Percentiles rank a stretch among this genome's conserved stretches.
Evolutionary conservation across 2,329 filamentous ascomycete genomes (phyloP).

Genomic region (Paracorniculantispora psalliotae): DNA sequence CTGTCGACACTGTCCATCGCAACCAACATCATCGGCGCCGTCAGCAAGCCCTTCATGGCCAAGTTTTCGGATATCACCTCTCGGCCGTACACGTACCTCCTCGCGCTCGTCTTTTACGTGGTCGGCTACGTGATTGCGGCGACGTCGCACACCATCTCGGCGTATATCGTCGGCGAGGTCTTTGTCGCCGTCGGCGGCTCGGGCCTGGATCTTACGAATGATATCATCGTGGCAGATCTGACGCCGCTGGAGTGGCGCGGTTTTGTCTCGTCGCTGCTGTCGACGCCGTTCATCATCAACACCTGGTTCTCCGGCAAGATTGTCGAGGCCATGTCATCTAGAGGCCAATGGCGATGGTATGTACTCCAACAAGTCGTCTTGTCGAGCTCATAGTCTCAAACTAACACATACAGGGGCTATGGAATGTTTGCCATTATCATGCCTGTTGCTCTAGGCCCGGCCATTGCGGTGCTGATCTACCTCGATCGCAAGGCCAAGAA

Average conservation of each 20-base stretch:
- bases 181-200: constrained; percentile 57
- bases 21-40: constrained; percentile 38
- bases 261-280: constrained; percentile 31
- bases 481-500: constrained; percentile 56
- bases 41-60: constrained; percentile 56
- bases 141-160: constrained; percentile 45
- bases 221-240: constrained; percentile 61
- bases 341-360: constrained; percentile 24
- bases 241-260: constrained; percentile 40
- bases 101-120: constrained; percentile 49
- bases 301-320: constrained; percentile 37
- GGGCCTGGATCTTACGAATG: constrained; percentile 55
- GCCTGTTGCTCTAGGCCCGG: constrained; percentile 51
- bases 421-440: constrained; percentile 59
- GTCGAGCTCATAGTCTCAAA: constrained; percentile 18
- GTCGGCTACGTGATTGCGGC: constrained; percentile 56
- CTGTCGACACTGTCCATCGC: constrained; percentile 26
- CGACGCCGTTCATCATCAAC: constrained; percentile 31
- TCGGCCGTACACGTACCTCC: constrained; percentile 54
- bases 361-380: constrained; percentile 15
- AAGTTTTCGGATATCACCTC: constrained; percentile 59
- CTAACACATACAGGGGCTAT: constrained; percentile 45
- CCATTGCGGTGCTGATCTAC: constrained; percentile 49
- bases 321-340: constrained; percentile 31
- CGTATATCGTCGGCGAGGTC: constrained; percentile 49